Evolutionary conservation across 2,329 filamentous ascomycete genomes (phyloP).

Genomic region (Grosmannia serpens): DNA sequence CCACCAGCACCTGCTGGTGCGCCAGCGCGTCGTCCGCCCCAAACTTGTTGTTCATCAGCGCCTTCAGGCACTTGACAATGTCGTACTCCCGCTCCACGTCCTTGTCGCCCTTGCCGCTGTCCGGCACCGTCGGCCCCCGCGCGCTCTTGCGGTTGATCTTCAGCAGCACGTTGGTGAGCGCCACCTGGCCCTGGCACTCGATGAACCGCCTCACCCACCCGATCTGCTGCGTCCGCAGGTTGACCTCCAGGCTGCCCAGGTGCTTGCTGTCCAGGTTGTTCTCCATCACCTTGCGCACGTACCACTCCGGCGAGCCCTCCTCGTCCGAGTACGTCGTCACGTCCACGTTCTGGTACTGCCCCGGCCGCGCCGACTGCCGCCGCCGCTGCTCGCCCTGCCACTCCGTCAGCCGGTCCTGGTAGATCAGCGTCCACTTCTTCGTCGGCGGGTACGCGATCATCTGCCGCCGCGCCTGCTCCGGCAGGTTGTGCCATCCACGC

Average conservation of each 20-base stretch:
- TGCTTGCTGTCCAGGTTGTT: conserved; percentile 88
- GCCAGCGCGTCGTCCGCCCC: conserved; percentile 89
- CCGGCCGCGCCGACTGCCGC: conserved; percentile 59
- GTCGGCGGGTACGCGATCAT: conserved; percentile 90
- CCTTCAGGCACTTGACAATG: conserved; percentile 94
- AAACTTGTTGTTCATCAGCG: conserved; percentile 98
- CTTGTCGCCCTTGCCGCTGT: conserved; percentile 52
- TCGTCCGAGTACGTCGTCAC: conserved; percentile 76
- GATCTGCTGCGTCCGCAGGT: conserved; percentile 89
- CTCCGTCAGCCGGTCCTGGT: conserved; percentile 88
- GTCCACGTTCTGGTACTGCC: conserved; percentile 57
- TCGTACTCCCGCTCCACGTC: conserved; percentile 90
- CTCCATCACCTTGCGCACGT: conserved; percentile 92
- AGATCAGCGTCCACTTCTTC: conserved; percentile 96
- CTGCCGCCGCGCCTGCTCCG: conserved; percentile 85
- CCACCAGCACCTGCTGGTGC: conserved; percentile 82
- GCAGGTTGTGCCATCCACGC: conserved; percentile 92
- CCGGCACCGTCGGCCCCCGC: conserved; percentile 55
- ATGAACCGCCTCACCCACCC: conserved; percentile 96
- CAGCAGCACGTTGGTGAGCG: conserved; percentile 81
- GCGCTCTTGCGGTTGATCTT: conserved; percentile 87
- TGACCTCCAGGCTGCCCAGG: conserved; percentile 85
- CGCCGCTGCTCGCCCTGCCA: conserved; percentile 91
- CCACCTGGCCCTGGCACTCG: conserved; percentile 93
- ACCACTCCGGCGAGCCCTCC: conserved; percentile 96